A percentile compares a stretch with the other conserved stretches of the same genome.
Conservation (phyloP, 257 asterid species). For the Solanum etuberosum region DNA sequence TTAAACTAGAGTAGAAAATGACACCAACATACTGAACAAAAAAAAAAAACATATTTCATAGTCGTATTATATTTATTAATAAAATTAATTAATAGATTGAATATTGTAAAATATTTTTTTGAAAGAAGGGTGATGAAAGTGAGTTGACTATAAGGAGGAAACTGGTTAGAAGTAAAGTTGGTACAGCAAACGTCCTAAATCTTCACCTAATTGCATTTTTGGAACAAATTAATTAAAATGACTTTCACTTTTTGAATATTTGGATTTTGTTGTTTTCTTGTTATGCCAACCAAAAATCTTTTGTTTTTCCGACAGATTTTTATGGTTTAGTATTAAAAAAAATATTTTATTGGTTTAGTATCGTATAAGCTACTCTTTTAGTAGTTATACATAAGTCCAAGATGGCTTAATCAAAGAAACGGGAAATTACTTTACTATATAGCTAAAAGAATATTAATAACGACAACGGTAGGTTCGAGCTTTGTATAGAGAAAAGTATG, state of each 20-base stretch:
- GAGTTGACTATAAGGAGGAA: conserved; percentile 7
- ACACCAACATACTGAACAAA: background rate
- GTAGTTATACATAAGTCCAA: background rate
- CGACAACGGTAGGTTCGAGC: too few relatives aligned
- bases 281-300: conserved; percentile 1
- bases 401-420: background rate
- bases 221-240: background rate
- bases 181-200: conserved; percentile 58
- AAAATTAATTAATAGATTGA: background rate
- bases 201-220: conserved; percentile 18
- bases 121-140: background rate
- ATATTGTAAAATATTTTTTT: background rate
- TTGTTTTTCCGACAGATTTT: background rate
- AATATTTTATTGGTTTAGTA: background rate
- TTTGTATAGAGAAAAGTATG: too few relatives aligned
- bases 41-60: background rate
- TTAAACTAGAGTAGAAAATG: background rate
- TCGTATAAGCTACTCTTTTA: background rate
- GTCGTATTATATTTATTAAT: background rate
- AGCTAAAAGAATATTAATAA: background rate
- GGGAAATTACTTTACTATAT: background rate
- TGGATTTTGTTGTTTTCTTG: background rate
- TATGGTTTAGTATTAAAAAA: background rate
- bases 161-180: conserved; percentile 44
- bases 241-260: background rate